These are phyloP conservation scores for Epichloe glyceriae DNA, from an alignment of 2,329 filamentous ascomycete species.

Conservation along the genomic window DNA sequence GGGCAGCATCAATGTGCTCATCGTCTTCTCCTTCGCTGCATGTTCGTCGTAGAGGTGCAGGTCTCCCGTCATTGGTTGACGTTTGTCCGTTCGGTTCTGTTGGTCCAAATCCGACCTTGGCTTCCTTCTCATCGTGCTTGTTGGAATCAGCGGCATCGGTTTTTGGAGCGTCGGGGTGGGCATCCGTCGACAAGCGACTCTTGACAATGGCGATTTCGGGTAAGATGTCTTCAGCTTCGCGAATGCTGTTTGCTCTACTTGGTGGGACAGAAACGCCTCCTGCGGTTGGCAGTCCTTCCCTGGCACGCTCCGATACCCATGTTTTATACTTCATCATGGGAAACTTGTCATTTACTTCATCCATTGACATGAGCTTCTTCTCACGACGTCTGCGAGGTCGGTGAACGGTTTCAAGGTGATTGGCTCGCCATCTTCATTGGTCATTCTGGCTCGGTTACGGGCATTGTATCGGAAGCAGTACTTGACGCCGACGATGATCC, in stretches of 20 bases:
- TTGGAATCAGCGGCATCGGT: slow-evolving; percentile 9
- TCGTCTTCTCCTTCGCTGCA: slow-evolving; percentile 46
- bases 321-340: slow-evolving; percentile 92
- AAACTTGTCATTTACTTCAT: slow-evolving; percentile 96
- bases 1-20: slow-evolving; percentile 68
- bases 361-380: slow-evolving; percentile 98
- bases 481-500: slow-evolving; percentile 99
- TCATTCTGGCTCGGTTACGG: slow-evolving; percentile 68
- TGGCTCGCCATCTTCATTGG: slow-evolving; percentile 69
- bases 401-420: slow-evolving; percentile 80
- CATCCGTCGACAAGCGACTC: slow-evolving; percentile 27
- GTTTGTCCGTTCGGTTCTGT: slow-evolving; percentile 14
- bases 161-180: slow-evolving; percentile 10
- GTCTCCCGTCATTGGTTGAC: slow-evolving; percentile 13
- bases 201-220: slow-evolving; percentile 29
- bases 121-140: slow-evolving; percentile 8
- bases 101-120: slow-evolving; percentile 8
- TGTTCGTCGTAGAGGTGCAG: slow-evolving; percentile 24
- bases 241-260: slow-evolving; percentile 62
- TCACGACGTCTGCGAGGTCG: slow-evolving; percentile 76
- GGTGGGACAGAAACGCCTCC: slow-evolving; percentile 69
- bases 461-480: slow-evolving; percentile 99
- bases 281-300: slow-evolving; percentile 68
- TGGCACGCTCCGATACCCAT: slow-evolving; percentile 75
- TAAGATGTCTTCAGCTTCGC: slow-evolving; percentile 47